phyloP scores from a whole-genome alignment of 2,329 filamentous ascomycete species.

The Apiospora hydei region DNA sequence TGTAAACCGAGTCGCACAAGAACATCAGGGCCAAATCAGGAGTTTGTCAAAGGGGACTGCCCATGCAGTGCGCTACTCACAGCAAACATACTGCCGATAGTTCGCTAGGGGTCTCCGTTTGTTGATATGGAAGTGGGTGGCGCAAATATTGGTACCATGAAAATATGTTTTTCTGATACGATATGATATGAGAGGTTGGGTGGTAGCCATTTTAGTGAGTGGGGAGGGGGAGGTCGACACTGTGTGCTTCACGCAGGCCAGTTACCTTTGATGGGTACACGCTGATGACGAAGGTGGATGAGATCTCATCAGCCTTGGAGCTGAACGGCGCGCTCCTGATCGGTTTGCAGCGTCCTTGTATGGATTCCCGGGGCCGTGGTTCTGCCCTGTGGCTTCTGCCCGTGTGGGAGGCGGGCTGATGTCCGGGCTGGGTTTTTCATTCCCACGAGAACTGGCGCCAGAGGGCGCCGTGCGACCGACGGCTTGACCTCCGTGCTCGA shows the following conservation, averaged over 20 bases:
- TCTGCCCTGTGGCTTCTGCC: not conserved
- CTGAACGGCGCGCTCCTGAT: not conserved
- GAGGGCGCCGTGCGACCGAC: conserved; percentile 3
- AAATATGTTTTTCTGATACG: conserved; percentile 1
- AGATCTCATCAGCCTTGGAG: not conserved
- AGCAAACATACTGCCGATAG: not conserved
- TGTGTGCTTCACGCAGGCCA: not conserved
- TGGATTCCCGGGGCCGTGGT: conserved; percentile 13
- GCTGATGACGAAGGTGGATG: conserved; percentile 1
- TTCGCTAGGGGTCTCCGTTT: not conserved
- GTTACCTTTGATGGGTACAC: not conserved
- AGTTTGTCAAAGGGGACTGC: not conserved
- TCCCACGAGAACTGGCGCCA: not conserved
- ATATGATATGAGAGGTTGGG: conserved; percentile 3
- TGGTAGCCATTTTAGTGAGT: not conserved
- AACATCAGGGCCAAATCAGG: too few species aligned
- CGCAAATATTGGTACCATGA: not conserved
- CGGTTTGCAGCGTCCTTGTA: not conserved
- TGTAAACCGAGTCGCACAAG: not conserved
- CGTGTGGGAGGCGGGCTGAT: conserved; percentile 6
- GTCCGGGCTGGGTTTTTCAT: not conserved
- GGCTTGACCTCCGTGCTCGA: conserved; percentile 5
- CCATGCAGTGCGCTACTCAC: not conserved
- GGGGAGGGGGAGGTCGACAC: not conserved
- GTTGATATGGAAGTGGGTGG: not conserved